Conservation (phyloP, 2,329 filamentous ascomycete genomes). For the Rhynchosporium secalis region DNA sequence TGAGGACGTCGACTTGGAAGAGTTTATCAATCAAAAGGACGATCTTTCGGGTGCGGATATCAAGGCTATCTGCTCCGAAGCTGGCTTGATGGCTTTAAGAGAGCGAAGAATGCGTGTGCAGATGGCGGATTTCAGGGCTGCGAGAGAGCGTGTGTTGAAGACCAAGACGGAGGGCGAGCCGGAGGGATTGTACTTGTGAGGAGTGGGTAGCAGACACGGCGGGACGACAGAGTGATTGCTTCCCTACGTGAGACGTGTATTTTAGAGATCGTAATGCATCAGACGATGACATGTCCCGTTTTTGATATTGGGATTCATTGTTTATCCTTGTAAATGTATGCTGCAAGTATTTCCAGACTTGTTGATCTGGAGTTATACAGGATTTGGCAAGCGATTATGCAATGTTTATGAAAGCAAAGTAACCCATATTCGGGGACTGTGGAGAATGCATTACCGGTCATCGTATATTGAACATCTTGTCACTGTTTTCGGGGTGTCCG, state of each 20-base stretch:
- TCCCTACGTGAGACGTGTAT: constrained; percentile 35
- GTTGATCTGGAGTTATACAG: no score
- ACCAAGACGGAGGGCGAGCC: constrained; percentile 99
- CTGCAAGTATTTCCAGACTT: no score
- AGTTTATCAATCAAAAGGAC: constrained; percentile 98
- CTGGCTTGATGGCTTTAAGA: constrained; percentile 87
- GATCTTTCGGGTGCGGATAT: constrained; percentile 97
- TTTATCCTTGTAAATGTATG: not conserved
- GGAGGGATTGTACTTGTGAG: constrained; percentile 97
- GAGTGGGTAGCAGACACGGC: constrained; percentile 11
- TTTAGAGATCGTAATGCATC: constrained; percentile 32
- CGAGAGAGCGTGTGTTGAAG: constrained; percentile 91
- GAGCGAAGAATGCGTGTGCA: constrained; percentile 97
- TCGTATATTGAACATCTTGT: no score
- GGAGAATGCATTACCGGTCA: no score
- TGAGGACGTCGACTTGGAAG: constrained; percentile 95
- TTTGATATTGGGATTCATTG: not conserved
- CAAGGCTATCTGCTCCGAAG: constrained; percentile 98
- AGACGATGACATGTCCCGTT: not conserved
- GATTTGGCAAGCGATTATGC: no score
- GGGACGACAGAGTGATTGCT: constrained; percentile 28
- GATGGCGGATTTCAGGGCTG: constrained; percentile 95
- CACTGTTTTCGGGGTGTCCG: no score
- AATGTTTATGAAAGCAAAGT: no score
- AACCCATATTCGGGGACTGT: no score